phyloP scores from a whole-genome alignment of 768 basidiomycete genomes.

The Auricularia heimuer region DNA sequence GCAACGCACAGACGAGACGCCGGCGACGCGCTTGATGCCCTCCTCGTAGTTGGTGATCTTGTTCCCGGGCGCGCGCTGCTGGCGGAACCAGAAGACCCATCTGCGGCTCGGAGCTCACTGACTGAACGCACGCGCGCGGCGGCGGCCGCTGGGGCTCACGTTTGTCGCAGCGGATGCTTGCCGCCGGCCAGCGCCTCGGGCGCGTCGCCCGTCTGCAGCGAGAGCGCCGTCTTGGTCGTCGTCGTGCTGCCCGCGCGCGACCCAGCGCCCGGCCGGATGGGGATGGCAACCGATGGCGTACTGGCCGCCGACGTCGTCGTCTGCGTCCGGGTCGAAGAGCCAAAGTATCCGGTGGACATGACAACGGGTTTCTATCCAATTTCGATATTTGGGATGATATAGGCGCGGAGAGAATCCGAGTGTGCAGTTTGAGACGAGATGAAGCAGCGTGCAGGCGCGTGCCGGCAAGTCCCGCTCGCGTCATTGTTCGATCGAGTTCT shows the following conservation, averaged over 20 bases:
- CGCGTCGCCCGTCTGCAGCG: neutral
- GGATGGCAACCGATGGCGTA: neutral
- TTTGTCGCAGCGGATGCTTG: slow-evolving; percentile 8
- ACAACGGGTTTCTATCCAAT: no score
- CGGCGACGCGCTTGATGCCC: slow-evolving; percentile 85
- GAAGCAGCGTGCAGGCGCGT: no score
- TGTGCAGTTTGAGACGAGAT: no score
- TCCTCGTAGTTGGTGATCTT: slow-evolving; percentile 90
- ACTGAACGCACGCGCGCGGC: neutral
- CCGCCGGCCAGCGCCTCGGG: neutral
- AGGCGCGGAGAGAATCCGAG: no score
- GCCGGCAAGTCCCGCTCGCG: no score
- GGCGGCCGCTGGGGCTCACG: slow-evolving; percentile 3
- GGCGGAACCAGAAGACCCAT: slow-evolving; percentile 89
- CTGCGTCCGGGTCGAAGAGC: neutral
- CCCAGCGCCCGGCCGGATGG: neutral
- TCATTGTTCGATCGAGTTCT: no score
- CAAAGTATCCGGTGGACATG: no score
- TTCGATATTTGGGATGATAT: no score
- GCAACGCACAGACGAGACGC: slow-evolving; percentile 69
- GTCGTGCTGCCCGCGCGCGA: neutral
- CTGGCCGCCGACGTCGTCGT: slow-evolving; percentile 1
- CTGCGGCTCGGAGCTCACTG: slow-evolving; percentile 24
- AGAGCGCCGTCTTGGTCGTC: neutral
- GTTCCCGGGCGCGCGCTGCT: slow-evolving; percentile 81